Evolutionary conservation across 257 asterid species (phyloP).

Genomic region (Fraxinus quadrangulata): DNA sequence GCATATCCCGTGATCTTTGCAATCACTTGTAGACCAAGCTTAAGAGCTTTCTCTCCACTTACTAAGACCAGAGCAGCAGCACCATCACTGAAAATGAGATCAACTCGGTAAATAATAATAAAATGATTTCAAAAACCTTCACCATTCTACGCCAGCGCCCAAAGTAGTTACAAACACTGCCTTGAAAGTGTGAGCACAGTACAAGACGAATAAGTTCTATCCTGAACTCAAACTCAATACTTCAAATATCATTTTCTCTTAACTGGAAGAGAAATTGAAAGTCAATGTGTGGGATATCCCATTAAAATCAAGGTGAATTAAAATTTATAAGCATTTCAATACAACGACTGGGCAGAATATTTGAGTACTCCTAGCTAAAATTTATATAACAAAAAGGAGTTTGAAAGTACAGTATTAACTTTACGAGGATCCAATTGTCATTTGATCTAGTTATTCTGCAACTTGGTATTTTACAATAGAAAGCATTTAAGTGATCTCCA

Average conservation of each 20-base stretch:
- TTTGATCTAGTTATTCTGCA: background rate
- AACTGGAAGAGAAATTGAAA: constrained; percentile 1
- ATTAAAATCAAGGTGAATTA: constrained; percentile 5
- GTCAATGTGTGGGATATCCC: background rate
- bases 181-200: background rate
- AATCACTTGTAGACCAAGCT: constrained; percentile 82
- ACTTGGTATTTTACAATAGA: background rate
- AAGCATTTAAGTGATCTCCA: background rate
- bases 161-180: background rate
- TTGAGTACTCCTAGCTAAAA: background rate
- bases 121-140: constrained; percentile 7
- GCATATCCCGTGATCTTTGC: constrained; percentile 92
- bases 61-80: constrained; percentile 98
- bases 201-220: background rate
- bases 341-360: background rate
- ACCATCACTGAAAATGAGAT: constrained; percentile 72
- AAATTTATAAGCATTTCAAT: background rate
- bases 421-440: background rate
- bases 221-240: background rate
- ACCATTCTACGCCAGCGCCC: background rate
- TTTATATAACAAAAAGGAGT: background rate
- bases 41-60: constrained; percentile 80
- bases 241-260: background rate
- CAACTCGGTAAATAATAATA: constrained; percentile 19
- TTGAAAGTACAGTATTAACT: background rate